Base-by-base conservation (phyloP, 805 yeast species). In the Zygoascus biomembranicola region DNA sequence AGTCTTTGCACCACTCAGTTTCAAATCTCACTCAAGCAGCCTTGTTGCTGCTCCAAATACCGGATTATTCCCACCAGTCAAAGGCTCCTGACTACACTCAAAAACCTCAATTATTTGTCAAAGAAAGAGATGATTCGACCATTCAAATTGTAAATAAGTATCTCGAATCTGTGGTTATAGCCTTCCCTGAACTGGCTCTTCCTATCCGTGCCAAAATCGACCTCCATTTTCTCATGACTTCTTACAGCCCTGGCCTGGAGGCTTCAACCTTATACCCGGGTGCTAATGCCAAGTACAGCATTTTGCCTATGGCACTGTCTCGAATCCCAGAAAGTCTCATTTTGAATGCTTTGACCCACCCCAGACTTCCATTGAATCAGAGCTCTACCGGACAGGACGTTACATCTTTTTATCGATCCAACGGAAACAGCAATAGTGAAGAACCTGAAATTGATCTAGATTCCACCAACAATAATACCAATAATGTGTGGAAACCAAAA, bases 211-310 rank as follows among this genome's bases (percentile, higher is more conserved):
- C 81, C 47, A 77, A 77, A 57, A 75, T 88, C n/a, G 71, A 73
- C 58, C 72, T 74, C 49, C 80, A 70, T 64, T 69, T 54, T 64
- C 76, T 43, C 61, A 75, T 46, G 58, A 65, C 50, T 56, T 65
- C 16, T 18, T 62, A 41, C 53, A 63, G 19, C 69, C 72, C 14
- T 20, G 58, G 49, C 61, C 73, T 87, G 37, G 74, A 81, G 49
- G 66, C 76, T 2, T 68, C 86, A n/a, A 78, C 87, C 2, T 60
- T 87, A 43, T 80, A 77, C 63, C 96, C 96, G 1, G 87, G 85
- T 4, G 66, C 64, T 39, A 72, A 73, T 42, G 84, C 82, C 50
- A 75, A 77, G 43, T 76, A 78, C 43, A 82, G 89, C 13, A 73
- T 87, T 32, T 72, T 87, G 56, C 96, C 97, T 8, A 80, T 90